These are phyloP conservation scores for Ramalina intermedia DNA, from an alignment of 495 filamentous ascomycete species.

Conservation along the genomic window DNA sequence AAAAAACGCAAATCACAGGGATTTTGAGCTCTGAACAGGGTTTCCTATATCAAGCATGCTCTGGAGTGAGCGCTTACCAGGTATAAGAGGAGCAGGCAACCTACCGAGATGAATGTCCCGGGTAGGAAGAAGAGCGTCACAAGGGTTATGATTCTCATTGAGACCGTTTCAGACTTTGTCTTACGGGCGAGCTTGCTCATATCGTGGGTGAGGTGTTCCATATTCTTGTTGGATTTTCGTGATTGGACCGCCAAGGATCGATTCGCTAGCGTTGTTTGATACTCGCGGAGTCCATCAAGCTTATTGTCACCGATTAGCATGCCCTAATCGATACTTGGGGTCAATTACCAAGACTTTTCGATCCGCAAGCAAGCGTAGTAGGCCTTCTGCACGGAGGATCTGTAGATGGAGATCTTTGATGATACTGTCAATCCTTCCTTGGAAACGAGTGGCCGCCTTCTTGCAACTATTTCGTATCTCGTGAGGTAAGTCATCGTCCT, in stretches of 20 bases:
- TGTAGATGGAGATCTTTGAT: slow-evolving; percentile 7
- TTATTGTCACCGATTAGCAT: neutral
- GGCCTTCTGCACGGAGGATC: slow-evolving; percentile 1
- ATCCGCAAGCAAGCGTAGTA: slow-evolving; percentile 8
- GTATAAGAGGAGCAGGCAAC: neutral
- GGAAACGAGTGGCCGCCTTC: neutral
- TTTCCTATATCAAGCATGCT: too few relatives aligned
- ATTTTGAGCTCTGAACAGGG: too few relatives aligned
- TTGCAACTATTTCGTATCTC: too few relatives aligned
- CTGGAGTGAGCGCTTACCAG: too few relatives aligned
- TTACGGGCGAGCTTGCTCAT: slow-evolving; percentile 24
- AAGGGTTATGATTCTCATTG: slow-evolving; percentile 29
- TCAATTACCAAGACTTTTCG: slow-evolving; percentile 10
- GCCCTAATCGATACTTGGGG: neutral
- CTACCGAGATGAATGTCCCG: slow-evolving; percentile 27
- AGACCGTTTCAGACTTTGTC: slow-evolving; percentile 25
- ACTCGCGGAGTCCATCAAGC: slow-evolving; percentile 10
- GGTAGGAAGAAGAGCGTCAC: slow-evolving; percentile 28
- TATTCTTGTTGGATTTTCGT: slow-evolving; percentile 12
- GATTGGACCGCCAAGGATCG: slow-evolving; percentile 7
- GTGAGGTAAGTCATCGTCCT: too few relatives aligned
- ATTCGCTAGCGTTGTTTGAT: slow-evolving; percentile 8
- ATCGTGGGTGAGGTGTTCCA: slow-evolving; percentile 18
- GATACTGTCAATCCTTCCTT: slow-evolving; percentile 1
- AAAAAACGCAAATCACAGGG: too few relatives aligned